phyloP scores from a whole-genome alignment of 108 stramenopile species.

The Cyclotella sp. region DNA sequence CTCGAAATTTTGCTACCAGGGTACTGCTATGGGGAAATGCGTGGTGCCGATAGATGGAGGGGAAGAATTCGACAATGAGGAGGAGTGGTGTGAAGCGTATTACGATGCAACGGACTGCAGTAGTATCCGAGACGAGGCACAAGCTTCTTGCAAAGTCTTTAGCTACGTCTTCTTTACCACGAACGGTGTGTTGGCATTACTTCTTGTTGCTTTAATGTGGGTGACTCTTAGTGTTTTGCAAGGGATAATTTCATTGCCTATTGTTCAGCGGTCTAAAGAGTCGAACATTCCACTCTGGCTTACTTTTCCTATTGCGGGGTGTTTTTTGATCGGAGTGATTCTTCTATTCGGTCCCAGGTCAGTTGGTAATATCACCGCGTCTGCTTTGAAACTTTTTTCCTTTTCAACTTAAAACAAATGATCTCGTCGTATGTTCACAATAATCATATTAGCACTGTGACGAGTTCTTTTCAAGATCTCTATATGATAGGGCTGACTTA shows the following conservation, averaged over 20 bases:
- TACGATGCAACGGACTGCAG: conserved; percentile 66
- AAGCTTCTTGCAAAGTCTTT: conserved; percentile 38
- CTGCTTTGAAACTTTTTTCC: too few species aligned
- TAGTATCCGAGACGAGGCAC: conserved; percentile 65
- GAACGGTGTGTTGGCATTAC: conserved; percentile 46
- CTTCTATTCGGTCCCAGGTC: conserved; percentile 56
- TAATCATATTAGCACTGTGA: conserved; percentile 31
- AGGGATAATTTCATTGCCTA: conserved; percentile 77
- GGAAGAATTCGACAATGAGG: conserved; percentile 45
- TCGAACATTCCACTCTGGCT: conserved; percentile 86
- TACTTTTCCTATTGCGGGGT: conserved; percentile 68
- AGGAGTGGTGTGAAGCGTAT: conserved; percentile 62
- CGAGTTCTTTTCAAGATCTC: conserved; percentile 34
- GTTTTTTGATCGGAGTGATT: conserved; percentile 56
- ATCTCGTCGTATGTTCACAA: not conserved
- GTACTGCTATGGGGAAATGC: conserved; percentile 63
- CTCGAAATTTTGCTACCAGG: conserved; percentile 48
- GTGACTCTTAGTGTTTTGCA: conserved; percentile 71
- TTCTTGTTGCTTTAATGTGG: conserved; percentile 46
- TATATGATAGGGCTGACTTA: conserved; percentile 71
- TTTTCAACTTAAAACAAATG: too few species aligned
- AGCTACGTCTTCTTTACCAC: conserved; percentile 51
- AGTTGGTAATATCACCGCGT: not conserved
- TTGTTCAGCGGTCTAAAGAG: conserved; percentile 85
- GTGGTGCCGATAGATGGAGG: conserved; percentile 66